These are phyloP conservation scores for Fremontodendron californicum DNA, from an alignment of 345 rosid species.

Conservation along the genomic window DNA sequence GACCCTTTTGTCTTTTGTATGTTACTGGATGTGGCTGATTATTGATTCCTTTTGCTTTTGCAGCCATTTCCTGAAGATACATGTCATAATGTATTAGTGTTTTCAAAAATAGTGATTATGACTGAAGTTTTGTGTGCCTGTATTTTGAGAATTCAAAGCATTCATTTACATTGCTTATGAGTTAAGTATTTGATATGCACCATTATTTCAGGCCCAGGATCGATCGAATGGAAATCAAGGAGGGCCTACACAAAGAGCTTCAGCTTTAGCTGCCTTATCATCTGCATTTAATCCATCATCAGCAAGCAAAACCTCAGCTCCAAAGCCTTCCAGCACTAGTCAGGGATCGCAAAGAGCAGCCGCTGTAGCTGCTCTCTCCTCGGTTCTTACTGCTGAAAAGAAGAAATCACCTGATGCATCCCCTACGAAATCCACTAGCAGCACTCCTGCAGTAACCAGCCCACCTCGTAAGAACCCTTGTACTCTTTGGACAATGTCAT, in stretches of 20 bases:
- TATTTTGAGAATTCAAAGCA: constrained; percentile 6
- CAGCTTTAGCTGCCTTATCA: constrained; percentile 92
- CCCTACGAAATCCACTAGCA: constrained; percentile 43
- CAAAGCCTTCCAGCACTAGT: constrained; percentile 32
- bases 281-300: constrained; percentile 75
- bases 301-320: constrained; percentile 38
- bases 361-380: constrained; percentile 92
- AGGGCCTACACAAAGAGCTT: constrained; percentile 82
- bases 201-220: constrained; percentile 32
- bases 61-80: neutral
- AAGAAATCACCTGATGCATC: constrained; percentile 63
- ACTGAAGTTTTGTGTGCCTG: neutral
- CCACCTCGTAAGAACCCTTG: constrained; percentile 38
- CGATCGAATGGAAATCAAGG: constrained; percentile 71
- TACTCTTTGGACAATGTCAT: neutral
- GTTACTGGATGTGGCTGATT: neutral
- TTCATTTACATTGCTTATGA: neutral
- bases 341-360: constrained; percentile 92
- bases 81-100: neutral
- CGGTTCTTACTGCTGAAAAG: constrained; percentile 78
- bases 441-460: constrained; percentile 42
- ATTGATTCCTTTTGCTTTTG: neutral
- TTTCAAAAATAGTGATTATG: neutral
- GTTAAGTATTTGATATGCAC: neutral
- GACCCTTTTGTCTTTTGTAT: neutral